phyloP scores from a whole-genome alignment of 2,329 filamentous ascomycete genomes.

The Mariannaea elegans region DNA sequence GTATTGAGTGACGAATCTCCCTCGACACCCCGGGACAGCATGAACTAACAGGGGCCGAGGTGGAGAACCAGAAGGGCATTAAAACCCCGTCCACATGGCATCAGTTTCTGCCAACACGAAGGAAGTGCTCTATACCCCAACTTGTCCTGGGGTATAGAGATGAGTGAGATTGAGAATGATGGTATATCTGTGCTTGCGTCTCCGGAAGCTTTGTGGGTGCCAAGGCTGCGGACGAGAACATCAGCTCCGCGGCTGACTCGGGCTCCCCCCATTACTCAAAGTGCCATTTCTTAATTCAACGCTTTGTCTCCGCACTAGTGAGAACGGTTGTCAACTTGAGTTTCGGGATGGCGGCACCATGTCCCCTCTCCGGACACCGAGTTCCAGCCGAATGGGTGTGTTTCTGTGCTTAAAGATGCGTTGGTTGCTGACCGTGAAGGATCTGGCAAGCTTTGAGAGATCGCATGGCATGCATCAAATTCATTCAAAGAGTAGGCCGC shows the following conservation, averaged over 20 bases:
- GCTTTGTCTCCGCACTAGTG: conserved; percentile 1
- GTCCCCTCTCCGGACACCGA: background rate
- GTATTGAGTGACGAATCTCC: background rate
- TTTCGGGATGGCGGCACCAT: conserved; percentile 4
- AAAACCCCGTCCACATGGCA: conserved; percentile 23
- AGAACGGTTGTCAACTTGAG: background rate
- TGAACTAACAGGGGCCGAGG: conserved; percentile 15
- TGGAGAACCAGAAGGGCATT: conserved; percentile 21
- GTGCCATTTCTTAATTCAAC: conserved; percentile 12
- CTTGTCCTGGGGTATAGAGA: conserved; percentile 17
- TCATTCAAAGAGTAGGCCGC: background rate
- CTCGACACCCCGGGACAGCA: conserved; percentile 7
- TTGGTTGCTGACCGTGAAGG: conserved; percentile 2
- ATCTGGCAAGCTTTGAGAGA: background rate
- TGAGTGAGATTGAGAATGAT: conserved; percentile 13
- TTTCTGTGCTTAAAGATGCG: background rate
- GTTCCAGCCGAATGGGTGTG: conserved; percentile 6
- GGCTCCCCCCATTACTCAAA: conserved; percentile 12
- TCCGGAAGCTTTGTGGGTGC: too few species aligned
- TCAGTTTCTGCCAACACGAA: conserved; percentile 10
- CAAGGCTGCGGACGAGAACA: too few species aligned
- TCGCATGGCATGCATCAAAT: background rate
- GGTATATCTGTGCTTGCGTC: conserved; percentile 3
- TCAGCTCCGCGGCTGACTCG: background rate
- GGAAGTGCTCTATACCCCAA: conserved; percentile 11